A percentile compares a stretch with the other conserved stretches of the same genome.
Conservation (phyloP, 805 yeast species). For the Hanseniaspora occidentalis region DNA sequence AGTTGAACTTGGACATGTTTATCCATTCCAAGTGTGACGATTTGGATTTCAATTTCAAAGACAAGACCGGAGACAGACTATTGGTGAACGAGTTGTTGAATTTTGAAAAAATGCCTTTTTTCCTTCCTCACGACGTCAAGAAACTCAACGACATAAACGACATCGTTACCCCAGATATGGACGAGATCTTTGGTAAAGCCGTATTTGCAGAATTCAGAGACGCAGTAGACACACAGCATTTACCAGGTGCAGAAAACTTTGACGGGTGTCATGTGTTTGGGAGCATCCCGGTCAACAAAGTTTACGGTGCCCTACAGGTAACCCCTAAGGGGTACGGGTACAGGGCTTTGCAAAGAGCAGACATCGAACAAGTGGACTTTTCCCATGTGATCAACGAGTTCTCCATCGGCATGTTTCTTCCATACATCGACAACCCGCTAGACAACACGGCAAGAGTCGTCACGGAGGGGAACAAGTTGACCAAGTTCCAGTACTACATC, state of each 20-base stretch:
- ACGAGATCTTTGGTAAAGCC: constrained; percentile 52
- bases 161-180: constrained; percentile 44
- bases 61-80: constrained; percentile 63
- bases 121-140: constrained; percentile 36
- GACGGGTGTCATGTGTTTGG: constrained; percentile 81
- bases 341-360: constrained; percentile 29
- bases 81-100: constrained; percentile 66
- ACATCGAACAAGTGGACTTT: constrained; percentile 50
- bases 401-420: constrained; percentile 84
- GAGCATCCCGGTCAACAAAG: constrained; percentile 70
- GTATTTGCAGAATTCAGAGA: constrained; percentile 52
- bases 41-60: constrained; percentile 65
- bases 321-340: constrained; percentile 67
- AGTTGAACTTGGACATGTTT: constrained; percentile 65
- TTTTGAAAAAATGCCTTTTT: constrained; percentile 51
- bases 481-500: constrained; percentile 53
- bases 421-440: constrained; percentile 77
- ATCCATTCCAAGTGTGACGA: constrained; percentile 77
- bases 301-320: constrained; percentile 74
- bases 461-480: constrained; percentile 30
- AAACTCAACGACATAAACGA: constrained; percentile 36
- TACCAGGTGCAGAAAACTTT: constrained; percentile 41
- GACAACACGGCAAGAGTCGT: constrained; percentile 52
- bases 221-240: constrained; percentile 25
- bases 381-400: constrained; percentile 78